Evolutionary conservation across 2,329 filamentous ascomycete species (phyloP).

Genomic region (Tolypocladium tropicale): DNA sequence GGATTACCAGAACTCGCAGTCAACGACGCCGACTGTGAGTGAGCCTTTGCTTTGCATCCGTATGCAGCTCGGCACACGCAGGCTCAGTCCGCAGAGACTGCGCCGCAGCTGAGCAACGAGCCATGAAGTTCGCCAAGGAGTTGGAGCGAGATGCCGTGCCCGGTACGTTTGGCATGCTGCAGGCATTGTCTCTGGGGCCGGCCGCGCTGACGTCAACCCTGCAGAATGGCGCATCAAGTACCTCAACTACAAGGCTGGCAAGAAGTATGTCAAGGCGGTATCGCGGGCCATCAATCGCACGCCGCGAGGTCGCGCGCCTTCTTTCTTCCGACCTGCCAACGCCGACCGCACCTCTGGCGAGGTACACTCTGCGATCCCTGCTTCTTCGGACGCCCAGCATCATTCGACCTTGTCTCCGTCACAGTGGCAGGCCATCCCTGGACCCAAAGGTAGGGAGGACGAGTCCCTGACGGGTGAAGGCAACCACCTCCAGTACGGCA

Average conservation of each 20-base stretch:
- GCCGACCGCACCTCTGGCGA: background rate
- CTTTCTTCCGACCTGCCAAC: slow-evolving; percentile 16
- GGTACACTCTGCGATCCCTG: background rate
- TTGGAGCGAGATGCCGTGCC: slow-evolving; percentile 81
- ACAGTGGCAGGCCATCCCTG: background rate
- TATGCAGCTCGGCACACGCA: background rate
- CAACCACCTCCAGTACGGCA: slow-evolving; percentile 39
- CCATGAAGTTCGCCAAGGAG: slow-evolving; percentile 64
- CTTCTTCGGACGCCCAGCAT: background rate
- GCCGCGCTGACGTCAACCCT: slow-evolving; percentile 2
- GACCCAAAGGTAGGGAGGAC: background rate
- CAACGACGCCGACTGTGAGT: background rate
- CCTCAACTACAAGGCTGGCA: slow-evolving; percentile 88
- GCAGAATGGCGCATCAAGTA: slow-evolving; percentile 88
- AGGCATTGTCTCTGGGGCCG: background rate
- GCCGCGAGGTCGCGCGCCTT: slow-evolving; percentile 27
- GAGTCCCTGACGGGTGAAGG: slow-evolving; percentile 16
- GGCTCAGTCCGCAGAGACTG: slow-evolving; percentile 1
- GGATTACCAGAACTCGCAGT: background rate
- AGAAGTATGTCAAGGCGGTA: slow-evolving; percentile 86
- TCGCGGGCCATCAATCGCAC: slow-evolving; percentile 58
- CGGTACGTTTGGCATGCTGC: slow-evolving; percentile 33
- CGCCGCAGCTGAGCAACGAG: slow-evolving; percentile 4
- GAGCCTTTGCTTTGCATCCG: background rate
- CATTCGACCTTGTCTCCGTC: background rate